Base-by-base conservation (phyloP, 495 filamentous ascomycete genomes). In the Evernia prunastri region DNA sequence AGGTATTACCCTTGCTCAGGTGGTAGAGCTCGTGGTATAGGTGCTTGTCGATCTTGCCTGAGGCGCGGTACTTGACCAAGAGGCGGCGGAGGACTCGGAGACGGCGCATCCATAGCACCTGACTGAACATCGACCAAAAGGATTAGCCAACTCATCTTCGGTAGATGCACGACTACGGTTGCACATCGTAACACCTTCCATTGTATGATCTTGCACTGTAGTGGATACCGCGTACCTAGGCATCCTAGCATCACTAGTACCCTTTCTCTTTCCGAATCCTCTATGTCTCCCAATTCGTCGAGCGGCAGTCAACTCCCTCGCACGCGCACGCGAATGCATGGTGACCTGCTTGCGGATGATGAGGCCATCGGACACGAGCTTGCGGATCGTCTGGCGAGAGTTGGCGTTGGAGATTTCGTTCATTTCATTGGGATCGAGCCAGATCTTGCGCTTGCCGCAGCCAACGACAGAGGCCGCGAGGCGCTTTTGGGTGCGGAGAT, bases 31-130 rank as follows among this genome's bases (percentile, higher is more conserved):
- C 90, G 85, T 99, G 94, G 86, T 99, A 99, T 60, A 99, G 92
- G 84, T 99, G 95, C 87, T 99, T 99, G 84, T 99, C 94, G 80
- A 99, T 99, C 89, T 99, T 99, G 80, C 94, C 94, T 74, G 87
- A 87, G 77, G 92, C 93, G 81, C 94, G 94, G 85, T 99, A 99
- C 83, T 97, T 96, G 84, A 96, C 93, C 70, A 99, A 86, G 56
- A 99, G 89, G 78, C 94, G 93, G 74, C 94, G 92, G 81, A 99
- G 92, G 72, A 97, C 91, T 80, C 94, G 92, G 79, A 95, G 94
- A 78, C 95, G 93, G 79, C 94, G 91, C 94, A 99, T 99, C 94
- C 94, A 99, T 77, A 97, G 82, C 74, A 99, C 86, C 80, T 95
- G 88, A 77, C 89, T 95, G 17, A 13, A 64, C 20, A 35, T 20